Percentiles rank a stretch among this genome's conserved stretches.
These are phyloP conservation scores for Nakaseomyces sp. DNA, from an alignment of 1,139 yeast species.

Conservation along the genomic window DNA sequence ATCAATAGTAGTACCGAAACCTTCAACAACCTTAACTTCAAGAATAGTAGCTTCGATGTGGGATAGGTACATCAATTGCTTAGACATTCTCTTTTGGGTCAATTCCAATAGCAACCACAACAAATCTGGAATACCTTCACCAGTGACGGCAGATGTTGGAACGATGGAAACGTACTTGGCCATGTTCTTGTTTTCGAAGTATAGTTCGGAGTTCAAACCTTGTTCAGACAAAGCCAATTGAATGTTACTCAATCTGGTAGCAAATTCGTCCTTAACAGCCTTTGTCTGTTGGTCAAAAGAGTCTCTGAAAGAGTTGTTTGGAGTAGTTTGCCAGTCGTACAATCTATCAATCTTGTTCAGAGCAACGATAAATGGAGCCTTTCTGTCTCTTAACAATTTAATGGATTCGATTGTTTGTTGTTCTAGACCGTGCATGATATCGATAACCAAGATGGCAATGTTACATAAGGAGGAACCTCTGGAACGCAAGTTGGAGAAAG, in stretches of 20 bases:
- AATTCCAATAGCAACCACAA: slow-evolving; percentile 90
- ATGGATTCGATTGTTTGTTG: slow-evolving; percentile 95
- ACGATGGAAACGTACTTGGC: slow-evolving; percentile 90
- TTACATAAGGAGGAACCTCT: slow-evolving; percentile 99
- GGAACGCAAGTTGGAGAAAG: slow-evolving; percentile 92
- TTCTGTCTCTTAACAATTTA: slow-evolving; percentile 83
- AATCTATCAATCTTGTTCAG: slow-evolving; percentile 95
- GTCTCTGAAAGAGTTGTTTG: slow-evolving; percentile 93
- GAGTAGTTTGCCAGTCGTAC: slow-evolving; percentile 84
- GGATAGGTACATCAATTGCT: slow-evolving; percentile 93
- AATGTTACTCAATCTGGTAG: slow-evolving; percentile 75
- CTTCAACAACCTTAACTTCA: slow-evolving; percentile 98
- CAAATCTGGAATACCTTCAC: slow-evolving; percentile 99
- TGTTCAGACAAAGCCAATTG: slow-evolving; percentile 93
- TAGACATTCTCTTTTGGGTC: slow-evolving; percentile 97
- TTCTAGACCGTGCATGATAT: slow-evolving; percentile 98
- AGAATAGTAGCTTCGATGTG: slow-evolving; percentile 86
- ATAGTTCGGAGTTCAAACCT: slow-evolving; percentile 94
- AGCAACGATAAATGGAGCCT: slow-evolving; percentile 96
- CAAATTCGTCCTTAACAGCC: slow-evolving; percentile 86
- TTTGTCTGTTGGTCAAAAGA: slow-evolving; percentile 73
- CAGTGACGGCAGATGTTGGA: slow-evolving; percentile 97
- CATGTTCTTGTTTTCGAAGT: slow-evolving; percentile 89
- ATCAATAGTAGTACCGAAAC: slow-evolving; percentile 97
- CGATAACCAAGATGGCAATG: slow-evolving; percentile 96